Percentiles rank a stretch among this genome's conserved stretches.
phyloP scores from a whole-genome alignment of 2,329 filamentous ascomycete species.

The Aurifilum marmelostoma region DNA sequence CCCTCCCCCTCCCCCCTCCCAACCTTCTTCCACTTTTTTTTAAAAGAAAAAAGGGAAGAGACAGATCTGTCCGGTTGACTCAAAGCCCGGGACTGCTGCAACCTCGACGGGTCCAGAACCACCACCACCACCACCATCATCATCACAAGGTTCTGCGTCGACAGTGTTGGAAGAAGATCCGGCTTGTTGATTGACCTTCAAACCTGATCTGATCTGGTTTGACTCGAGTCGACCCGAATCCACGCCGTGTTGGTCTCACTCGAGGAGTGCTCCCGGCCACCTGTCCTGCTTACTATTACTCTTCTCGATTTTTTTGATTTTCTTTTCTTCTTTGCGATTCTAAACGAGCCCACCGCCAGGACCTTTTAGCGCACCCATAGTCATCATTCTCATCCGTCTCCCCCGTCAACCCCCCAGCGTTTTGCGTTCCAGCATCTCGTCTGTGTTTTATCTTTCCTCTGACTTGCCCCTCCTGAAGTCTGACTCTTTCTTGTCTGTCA shows the following conservation, averaged over 20 bases:
- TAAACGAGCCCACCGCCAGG: conserved; percentile 5
- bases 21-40: no score
- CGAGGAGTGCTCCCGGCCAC: conserved; percentile 10
- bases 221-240: conserved; percentile 14
- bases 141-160: background rate
- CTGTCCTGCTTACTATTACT: conserved; percentile 16
- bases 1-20: background rate
- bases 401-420: background rate
- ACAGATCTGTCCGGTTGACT: background rate
- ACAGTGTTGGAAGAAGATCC: background rate
- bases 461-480: background rate
- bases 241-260: conserved; percentile 12
- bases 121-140: no score
- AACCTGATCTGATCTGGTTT: background rate
- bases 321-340: conserved; percentile 14
- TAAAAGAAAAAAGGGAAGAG: no score
- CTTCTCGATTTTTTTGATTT: background rate
- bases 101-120: background rate
- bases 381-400: conserved; percentile 6
- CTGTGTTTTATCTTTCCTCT: conserved; percentile 21
- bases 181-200: background rate
- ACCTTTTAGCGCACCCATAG: conserved; percentile 7
- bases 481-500: conserved; percentile 7
- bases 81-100: background rate
- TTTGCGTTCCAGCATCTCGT: conserved; percentile 9